These are phyloP conservation scores for Chytriomyces sp. DNA, from an alignment of 192 early-diverging fungal genomes.

Conservation along the genomic window DNA sequence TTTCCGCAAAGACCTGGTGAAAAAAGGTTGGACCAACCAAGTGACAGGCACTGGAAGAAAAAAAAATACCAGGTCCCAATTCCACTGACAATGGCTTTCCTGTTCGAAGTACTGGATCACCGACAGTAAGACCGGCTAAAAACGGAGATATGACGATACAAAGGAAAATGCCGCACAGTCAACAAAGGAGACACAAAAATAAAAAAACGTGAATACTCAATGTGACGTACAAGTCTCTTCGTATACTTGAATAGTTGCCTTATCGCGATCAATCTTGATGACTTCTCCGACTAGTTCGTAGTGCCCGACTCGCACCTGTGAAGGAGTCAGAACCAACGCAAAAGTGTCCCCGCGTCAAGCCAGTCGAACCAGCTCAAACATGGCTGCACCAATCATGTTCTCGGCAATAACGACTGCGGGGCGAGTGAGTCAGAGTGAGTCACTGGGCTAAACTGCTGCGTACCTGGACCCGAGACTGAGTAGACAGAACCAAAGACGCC, in stretches of 20 bases:
- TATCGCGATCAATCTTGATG: slow-evolving; percentile 98
- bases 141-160: neutral
- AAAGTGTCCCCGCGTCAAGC: neutral
- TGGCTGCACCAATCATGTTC: slow-evolving; percentile 95
- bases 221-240: slow-evolving; percentile 86
- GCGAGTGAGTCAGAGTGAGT: neutral
- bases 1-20: slow-evolving; percentile 77
- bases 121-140: slow-evolving; percentile 93
- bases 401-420: slow-evolving; percentile 94
- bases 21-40: neutral
- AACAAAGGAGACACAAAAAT: neutral
- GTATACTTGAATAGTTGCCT: slow-evolving; percentile 99
- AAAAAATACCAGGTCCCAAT: slow-evolving; percentile 85
- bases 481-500: slow-evolving; percentile 88
- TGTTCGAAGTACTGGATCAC: slow-evolving; percentile 97
- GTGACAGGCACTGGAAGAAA: neutral
- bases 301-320: slow-evolving; percentile 94
- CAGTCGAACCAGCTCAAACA: slow-evolving; percentile 90
- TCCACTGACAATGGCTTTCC: slow-evolving; percentile 99
- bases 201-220: neutral
- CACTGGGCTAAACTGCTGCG: neutral
- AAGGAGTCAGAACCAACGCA: neutral
- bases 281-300: slow-evolving; percentile 98
- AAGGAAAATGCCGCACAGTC: neutral
- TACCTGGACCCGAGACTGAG: slow-evolving; percentile 98